Percentiles rank a stretch among this genome's conserved stretches.
Conservation (phyloP, 345 rosid species). For the Eutrema japonicum region DNA sequence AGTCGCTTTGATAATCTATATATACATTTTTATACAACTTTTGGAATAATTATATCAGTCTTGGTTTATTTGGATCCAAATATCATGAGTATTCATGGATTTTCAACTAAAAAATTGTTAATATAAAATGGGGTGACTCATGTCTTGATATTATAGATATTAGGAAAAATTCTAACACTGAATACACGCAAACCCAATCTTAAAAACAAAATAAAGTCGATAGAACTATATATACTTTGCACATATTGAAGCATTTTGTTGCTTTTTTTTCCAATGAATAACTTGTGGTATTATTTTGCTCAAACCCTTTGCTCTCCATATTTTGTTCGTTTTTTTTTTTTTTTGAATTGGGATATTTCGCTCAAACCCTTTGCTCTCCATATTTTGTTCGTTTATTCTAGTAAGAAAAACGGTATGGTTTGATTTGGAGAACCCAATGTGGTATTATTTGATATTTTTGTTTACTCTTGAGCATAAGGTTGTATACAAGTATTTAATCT, state of each 20-base stretch:
- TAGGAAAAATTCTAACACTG: background rate
- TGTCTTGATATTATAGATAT: background rate
- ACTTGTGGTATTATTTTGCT: background rate
- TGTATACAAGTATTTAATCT: too few relatives aligned
- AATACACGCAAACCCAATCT: background rate
- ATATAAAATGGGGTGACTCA: conserved; percentile 7
- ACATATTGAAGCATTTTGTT: background rate
- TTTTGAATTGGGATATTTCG: too few relatives aligned
- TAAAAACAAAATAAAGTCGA: background rate
- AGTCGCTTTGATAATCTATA: conserved; percentile 4
- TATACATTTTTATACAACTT: background rate
- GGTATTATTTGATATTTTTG: too few relatives aligned
- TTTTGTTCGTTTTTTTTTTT: too few relatives aligned
- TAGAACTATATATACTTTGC: too few relatives aligned
- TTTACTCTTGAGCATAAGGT: too few relatives aligned
- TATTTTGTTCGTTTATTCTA: too few relatives aligned
- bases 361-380: background rate
- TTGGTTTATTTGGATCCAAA: background rate
- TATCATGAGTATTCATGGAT: background rate
- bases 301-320: background rate
- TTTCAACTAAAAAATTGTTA: background rate
- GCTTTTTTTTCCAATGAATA: background rate
- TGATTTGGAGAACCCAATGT: too few relatives aligned
- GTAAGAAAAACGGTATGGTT: too few relatives aligned
- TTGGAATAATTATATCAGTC: background rate